Base-by-base conservation (phyloP, 192 early-diverging fungal genomes). In the Umbelopsis vinacea region DNA sequence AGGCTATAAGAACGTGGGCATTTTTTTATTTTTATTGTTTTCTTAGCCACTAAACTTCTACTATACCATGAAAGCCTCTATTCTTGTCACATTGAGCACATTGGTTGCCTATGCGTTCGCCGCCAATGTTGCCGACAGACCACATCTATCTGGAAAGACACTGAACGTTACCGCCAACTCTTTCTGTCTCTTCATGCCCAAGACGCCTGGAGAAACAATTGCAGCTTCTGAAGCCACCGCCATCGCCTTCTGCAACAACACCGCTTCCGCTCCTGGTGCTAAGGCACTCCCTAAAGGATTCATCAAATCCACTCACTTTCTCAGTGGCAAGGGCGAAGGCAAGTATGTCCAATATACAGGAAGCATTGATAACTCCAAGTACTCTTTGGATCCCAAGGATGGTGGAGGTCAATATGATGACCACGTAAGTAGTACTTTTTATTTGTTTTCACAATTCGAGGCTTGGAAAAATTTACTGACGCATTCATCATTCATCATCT, bases 371-470 rank as follows among this genome's bases (percentile, higher is more conserved):
- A 45, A 53, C n/a, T 55, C 73, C 15, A 67, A 73, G 40, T 86
- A 86, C 37, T 26, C 69, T 0, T 40, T 84, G 35, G 26, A 46
- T 9, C 11, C 46, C 2, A 69, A 9, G 15, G 85, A 86, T 50
- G 70, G 52, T 1, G 85, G 85, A 40, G 85, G 85, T 3, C 85
- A 86, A 69, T 86, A 83, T 40, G 85, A 86, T 55, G 70, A 57
- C 11, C 66, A 72, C 17, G 78, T 50, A 50, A 50, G 48, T 50
- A 21, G n/a, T n/a, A n/a, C n/a, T n/a, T 3, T 29, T 29, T 50
- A 9, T 15, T 21, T 43, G 40, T 50, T 50, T 19, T 29, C 29
- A 29, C 1, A 29, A 29, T 3, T 29, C 29, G 1, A 2, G 29
- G 1, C 29, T 29, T 29, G 1, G n/a, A 29, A 8, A 50, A 6